Conservation (phyloP, 352 stramenopile species). For the Globisporangium mamillatum region DNA sequence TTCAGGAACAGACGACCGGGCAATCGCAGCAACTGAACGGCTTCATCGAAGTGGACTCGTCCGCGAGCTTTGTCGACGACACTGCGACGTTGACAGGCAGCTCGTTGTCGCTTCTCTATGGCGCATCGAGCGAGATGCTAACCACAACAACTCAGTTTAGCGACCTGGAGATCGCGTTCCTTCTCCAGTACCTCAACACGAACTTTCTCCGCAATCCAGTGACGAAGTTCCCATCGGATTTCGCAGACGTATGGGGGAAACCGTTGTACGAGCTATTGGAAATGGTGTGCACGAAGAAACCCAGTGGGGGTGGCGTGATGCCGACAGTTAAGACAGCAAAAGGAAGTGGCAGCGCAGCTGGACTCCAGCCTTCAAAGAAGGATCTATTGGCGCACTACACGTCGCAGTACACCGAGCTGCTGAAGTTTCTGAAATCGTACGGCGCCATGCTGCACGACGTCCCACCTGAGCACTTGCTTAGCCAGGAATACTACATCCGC, state of each 20-base stretch:
- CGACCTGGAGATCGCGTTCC: constrained; percentile 50
- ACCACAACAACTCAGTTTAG: constrained; percentile 18
- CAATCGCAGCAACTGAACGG: constrained; percentile 19
- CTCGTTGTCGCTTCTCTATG: constrained; percentile 8
- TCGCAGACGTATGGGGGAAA: constrained; percentile 74
- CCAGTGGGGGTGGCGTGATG: constrained; percentile 36
- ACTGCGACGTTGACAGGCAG: background rate
- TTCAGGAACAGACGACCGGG: constrained; percentile 10
- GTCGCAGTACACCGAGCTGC: constrained; percentile 80
- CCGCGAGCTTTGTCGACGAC: constrained; percentile 20
- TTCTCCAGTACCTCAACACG: constrained; percentile 85
- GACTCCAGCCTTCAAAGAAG: constrained; percentile 38
- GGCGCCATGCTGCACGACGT: constrained; percentile 91
- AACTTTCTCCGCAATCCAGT: constrained; percentile 77
- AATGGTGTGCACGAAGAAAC: constrained; percentile 85
- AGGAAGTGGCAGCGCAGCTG: constrained; percentile 5
- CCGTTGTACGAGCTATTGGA: constrained; percentile 89
- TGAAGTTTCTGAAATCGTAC: constrained; percentile 91
- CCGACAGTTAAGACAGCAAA: constrained; percentile 22
- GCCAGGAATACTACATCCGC: constrained; percentile 77
- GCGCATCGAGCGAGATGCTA: background rate
- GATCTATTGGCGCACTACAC: constrained; percentile 55
- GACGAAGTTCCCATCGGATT: constrained; percentile 67
- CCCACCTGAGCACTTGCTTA: constrained; percentile 71
- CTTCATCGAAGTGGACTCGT: constrained; percentile 48